A percentile compares a stretch with the other conserved stretches of the same genome.
These are phyloP conservation scores for Fragosphaeria purpurea DNA, from an alignment of 2,329 filamentous ascomycete species.

Conservation along the genomic window DNA sequence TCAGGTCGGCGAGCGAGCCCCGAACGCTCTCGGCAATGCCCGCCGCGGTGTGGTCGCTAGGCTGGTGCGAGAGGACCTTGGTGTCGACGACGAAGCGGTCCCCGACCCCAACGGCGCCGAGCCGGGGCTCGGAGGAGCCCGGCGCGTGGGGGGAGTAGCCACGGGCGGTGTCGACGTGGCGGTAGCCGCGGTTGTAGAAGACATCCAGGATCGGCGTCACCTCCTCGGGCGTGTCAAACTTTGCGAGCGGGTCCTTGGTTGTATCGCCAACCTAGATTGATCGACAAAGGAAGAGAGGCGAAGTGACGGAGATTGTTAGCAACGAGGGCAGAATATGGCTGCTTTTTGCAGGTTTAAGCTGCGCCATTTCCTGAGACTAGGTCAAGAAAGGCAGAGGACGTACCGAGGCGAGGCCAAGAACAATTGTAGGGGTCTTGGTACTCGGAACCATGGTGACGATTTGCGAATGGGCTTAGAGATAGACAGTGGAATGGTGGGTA, in stretches of 20 bases:
- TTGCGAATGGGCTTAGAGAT: too few relatives aligned
- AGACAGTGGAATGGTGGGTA: too few relatives aligned
- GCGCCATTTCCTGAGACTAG: too few relatives aligned
- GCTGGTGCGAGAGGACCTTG: constrained; percentile 20
- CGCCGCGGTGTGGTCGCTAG: constrained; percentile 19
- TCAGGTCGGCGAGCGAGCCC: constrained; percentile 21
- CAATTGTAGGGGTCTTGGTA: too few relatives aligned
- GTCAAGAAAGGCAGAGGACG: too few relatives aligned
- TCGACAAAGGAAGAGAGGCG: too few relatives aligned
- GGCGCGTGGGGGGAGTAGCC: constrained; percentile 20
- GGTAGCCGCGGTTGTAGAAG: constrained; percentile 18
- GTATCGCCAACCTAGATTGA: constrained; percentile 1
- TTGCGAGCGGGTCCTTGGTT: background rate
- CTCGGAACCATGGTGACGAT: too few relatives aligned
- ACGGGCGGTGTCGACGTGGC: constrained; percentile 23
- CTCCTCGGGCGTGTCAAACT: constrained; percentile 15
- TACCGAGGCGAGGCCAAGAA: too few relatives aligned
- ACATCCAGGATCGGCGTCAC: constrained; percentile 16
- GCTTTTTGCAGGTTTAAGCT: too few relatives aligned
- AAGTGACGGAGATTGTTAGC: too few relatives aligned
- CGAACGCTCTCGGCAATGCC: constrained; percentile 22
- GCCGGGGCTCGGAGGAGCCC: constrained; percentile 20
- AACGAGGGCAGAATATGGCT: too few relatives aligned
- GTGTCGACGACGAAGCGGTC: constrained; percentile 25
- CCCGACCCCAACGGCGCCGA: constrained; percentile 19